Conservation (phyloP, 2,329 filamentous ascomycete genomes). For the Pezicula neosporulosa region DNA sequence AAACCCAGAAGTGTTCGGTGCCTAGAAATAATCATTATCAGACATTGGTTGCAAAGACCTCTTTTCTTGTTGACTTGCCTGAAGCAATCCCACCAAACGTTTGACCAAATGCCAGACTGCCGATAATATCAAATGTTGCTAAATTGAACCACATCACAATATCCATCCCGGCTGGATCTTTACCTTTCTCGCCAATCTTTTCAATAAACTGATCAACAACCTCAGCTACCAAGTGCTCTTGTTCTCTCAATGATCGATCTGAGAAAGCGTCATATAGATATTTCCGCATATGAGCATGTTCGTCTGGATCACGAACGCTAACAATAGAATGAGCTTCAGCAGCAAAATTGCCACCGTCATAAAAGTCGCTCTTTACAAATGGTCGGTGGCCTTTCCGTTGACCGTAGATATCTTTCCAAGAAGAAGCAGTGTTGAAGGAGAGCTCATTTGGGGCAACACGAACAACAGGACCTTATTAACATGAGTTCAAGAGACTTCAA, state of each 20-base stretch:
- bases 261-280: constrained; percentile 27
- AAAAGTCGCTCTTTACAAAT: constrained; percentile 4
- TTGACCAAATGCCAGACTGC: neutral
- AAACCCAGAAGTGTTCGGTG: neutral
- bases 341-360: constrained; percentile 3
- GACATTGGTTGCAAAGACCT: neutral
- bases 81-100: neutral
- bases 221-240: no score
- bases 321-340: constrained; percentile 2
- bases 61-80: neutral
- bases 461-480: constrained; percentile 10
- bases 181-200: neutral
- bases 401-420: constrained; percentile 25
- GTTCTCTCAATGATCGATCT: constrained; percentile 16
- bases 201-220: no score
- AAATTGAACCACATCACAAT: neutral
- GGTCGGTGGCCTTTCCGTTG: constrained; percentile 7
- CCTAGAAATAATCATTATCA: neutral
- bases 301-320: neutral
- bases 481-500: neutral
- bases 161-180: neutral
- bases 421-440: constrained; percentile 19
- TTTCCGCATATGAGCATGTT: constrained; percentile 3
- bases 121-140: neutral
- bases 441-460: constrained; percentile 26